Evolutionary conservation across 805 yeast species (phyloP).

Genomic region (Lipomyces lipofer): DNA sequence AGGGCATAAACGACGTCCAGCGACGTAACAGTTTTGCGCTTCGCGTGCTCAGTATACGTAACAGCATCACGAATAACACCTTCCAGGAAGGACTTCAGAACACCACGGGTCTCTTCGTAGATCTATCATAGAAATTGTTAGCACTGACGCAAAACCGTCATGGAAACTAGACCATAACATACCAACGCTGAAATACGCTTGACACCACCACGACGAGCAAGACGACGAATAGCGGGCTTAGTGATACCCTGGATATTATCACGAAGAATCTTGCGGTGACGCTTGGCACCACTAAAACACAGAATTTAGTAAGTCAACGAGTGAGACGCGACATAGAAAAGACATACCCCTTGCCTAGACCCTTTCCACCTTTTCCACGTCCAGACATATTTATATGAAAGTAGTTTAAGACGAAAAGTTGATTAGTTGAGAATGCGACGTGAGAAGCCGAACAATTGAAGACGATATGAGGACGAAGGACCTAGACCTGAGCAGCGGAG

Average conservation of each 20-base stretch:
- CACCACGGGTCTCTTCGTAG: slow-evolving; percentile 98
- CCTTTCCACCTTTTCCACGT: slow-evolving; percentile 99
- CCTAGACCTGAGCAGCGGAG: not conserved
- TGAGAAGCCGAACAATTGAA: too few relatives aligned
- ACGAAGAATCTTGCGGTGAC: slow-evolving; percentile 99
- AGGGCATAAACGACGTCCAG: slow-evolving; percentile 98
- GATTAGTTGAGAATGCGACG: not conserved
- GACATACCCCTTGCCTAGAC: slow-evolving; percentile 81
- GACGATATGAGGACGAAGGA: not conserved
- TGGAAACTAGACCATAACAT: not conserved
- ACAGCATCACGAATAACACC: slow-evolving; percentile 98
- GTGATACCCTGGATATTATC: slow-evolving; percentile 99
- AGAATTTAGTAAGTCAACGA: slow-evolving; percentile 6
- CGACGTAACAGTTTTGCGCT: slow-evolving; percentile 99
- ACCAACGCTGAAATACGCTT: slow-evolving; percentile 96
- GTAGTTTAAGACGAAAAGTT: not conserved
- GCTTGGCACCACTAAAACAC: slow-evolving; percentile 84
- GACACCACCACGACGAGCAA: slow-evolving; percentile 99
- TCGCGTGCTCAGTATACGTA: slow-evolving; percentile 99
- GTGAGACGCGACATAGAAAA: not conserved
- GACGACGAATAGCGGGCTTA: slow-evolving; percentile 99
- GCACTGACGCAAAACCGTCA: not conserved
- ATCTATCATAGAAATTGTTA: slow-evolving; percentile 42
- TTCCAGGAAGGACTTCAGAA: slow-evolving; percentile 92
- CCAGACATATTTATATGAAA: slow-evolving; percentile 73